Evolutionary conservation across 768 basidiomycete genomes (phyloP), one percentile per base, ranked within the genome.

Genomic region (Phlegmacium glaucopus): DNA sequence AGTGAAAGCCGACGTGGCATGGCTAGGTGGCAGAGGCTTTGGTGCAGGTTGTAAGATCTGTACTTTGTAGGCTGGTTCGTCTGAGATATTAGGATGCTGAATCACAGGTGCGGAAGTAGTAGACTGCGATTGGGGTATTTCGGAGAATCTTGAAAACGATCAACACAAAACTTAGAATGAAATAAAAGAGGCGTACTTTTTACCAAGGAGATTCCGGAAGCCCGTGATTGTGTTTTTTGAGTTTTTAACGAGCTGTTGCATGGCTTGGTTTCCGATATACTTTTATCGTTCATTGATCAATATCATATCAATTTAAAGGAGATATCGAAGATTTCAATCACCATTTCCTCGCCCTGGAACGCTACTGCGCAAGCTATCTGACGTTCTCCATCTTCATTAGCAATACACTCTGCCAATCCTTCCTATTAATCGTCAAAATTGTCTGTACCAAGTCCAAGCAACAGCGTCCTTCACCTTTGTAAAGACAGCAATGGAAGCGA

Each of bases 241-340:
- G 66, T 99, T 98, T 71, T 96, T 96, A 11, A 98, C 90, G 32
- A 97, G 84, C 62, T 98, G 96, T 3, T 82, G 85, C 61, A 86
- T 91, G 34, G 94, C 95, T 61, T 92, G 89, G 67, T 90, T 94
- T 51, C 96, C 96, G 42, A 95, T 89, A 71, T 98, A 97, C 94
- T 96, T 62, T 49, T 42, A 49, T 30, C n/a, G 40, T 37, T 29
- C 40, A 42, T 28, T 29, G 27, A 56, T 57, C 43, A 54, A 49
- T 45, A 48, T 22, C 27, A 26, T 43, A 37, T 3, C 28, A 22
- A 49, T 28, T 22, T 45, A 6, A 46, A 49, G 11, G 52, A 22
- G 27, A 18, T 40, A 8, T 26, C 34, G 10, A 17, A 75, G 87
- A 57, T n/a, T 22, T 22, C 22, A 22, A 22, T 22, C 61, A 92